phyloP scores from a whole-genome alignment of 345 rosid species.

The Rhodomyrtus tomentosa region DNA sequence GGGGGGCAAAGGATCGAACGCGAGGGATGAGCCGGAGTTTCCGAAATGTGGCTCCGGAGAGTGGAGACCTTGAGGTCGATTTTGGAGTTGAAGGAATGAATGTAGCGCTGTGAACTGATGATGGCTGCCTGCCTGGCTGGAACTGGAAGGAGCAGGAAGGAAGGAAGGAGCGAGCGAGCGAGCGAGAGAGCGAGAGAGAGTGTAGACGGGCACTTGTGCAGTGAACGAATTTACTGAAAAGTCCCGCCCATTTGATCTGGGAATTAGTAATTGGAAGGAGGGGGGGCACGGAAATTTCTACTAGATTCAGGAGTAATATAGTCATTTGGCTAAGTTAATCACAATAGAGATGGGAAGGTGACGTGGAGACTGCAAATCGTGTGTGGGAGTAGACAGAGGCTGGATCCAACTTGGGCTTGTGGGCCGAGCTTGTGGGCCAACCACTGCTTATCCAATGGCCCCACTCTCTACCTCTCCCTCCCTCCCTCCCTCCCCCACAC shows the following conservation, averaged over 20 bases:
- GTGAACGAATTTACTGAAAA: background rate
- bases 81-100: background rate
- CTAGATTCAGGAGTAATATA: background rate
- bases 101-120: background rate
- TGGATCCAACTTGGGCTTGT: background rate
- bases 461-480: background rate
- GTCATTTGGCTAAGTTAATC: background rate
- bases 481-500: too few relatives aligned
- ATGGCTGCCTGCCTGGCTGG: too few relatives aligned
- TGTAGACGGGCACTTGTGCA: background rate
- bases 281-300: too few relatives aligned
- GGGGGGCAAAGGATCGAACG: background rate
- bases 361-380: too few relatives aligned
- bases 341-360: background rate
- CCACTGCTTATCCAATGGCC: background rate
- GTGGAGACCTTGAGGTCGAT: background rate
- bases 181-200: background rate
- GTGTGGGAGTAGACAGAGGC: background rate
- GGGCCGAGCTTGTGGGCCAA: background rate
- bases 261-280: too few relatives aligned
- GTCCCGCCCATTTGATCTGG: accelerated
- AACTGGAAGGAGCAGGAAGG: background rate
- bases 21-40: background rate
- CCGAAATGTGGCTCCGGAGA: background rate
- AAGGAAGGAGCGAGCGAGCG: background rate